A percentile compares a stretch with the other conserved stretches of the same genome.
Evolutionary conservation across 257 asterid species (phyloP).

Genomic region (Rauvolfia tetraphylla): DNA sequence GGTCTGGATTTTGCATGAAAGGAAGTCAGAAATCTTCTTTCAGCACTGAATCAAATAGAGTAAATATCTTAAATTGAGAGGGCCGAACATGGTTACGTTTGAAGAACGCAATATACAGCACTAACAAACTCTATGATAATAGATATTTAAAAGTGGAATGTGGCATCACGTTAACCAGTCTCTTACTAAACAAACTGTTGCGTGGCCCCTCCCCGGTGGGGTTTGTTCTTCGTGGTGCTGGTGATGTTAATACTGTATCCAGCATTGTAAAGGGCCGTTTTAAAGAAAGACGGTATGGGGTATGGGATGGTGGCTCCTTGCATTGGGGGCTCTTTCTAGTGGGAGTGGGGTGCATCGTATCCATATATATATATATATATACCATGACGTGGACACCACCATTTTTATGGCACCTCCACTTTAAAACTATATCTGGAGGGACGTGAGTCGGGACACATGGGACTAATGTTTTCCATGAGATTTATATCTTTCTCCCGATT

Average conservation of each 20-base stretch:
- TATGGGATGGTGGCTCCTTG: conserved; percentile 18
- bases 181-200: neutral
- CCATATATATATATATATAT: neutral
- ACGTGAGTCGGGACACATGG: conserved; percentile 3
- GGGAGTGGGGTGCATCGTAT: conserved; percentile 8
- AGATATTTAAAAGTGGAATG: conserved; percentile 9
- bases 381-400: conserved; percentile 36
- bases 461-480: conserved; percentile 4
- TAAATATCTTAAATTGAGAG: neutral
- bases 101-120: conserved; percentile 14
- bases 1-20: neutral
- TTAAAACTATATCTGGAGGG: neutral
- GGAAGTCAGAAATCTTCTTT: neutral
- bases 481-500: neutral
- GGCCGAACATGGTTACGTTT: conserved; percentile 22
- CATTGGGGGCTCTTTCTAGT: conserved; percentile 6
- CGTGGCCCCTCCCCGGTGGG: too few species aligned
- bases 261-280: neutral
- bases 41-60: conserved; percentile 3
- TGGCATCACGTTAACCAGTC: conserved; percentile 7
- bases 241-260: conserved; percentile 12
- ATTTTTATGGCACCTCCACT: conserved; percentile 24
- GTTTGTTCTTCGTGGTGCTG: neutral
- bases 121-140: conserved; percentile 17
- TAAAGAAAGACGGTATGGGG: neutral